Base-by-base conservation (phyloP, 148 eudicot genomes). In the Rheum nobile region DNA sequence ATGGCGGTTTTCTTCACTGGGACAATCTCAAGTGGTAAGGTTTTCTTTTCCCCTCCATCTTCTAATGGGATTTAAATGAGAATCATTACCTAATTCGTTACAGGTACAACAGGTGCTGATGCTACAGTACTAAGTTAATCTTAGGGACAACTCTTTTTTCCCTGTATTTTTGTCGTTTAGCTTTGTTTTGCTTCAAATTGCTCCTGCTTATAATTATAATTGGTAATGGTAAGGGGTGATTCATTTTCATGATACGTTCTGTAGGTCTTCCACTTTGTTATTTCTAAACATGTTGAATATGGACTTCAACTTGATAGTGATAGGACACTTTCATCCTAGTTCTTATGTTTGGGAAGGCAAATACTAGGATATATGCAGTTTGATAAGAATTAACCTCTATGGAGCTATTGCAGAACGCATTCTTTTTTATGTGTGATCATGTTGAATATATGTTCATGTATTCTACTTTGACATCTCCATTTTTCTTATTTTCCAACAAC, bases 1-100 rank as follows among this genome's bases (percentile, higher is more conserved):
- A 89, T 78, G 96, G 98, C 52, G 90, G 89, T 78, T 88, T 85
- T 32, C 90, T 93, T 82, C 90, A 84, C 43, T 93, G 98, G 98
- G 85, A 85, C 70, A 82, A 87, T 78, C 79, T 84, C 75, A 75
- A 78, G 28, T 86, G 87, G 92, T 92, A 80, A 71, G 50, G 21
- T 4, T 71, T 12, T 19, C 1, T 9, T 21, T 16, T 7, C 21
- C 17, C 4, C 26, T 42, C 14, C 22, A 4, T 1, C 1, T 37
- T 69, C 4, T 6, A 26, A 61, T 28, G 17, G 19, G 19, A 4
- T 19, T 50, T 50, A 19, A 17, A n/a, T n/a, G n/a, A n/a, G n/a
- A n/a, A n/a, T n/a, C n/a, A n/a, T n/a, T n/a, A n/a, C n/a, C n/a
- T n/a, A n/a, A n/a, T n/a, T n/a, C n/a, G n/a, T n/a, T n/a, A n/a